Evolutionary conservation across 164 flowering plant species (phyloP), one percentile per base, ranked within the genome.

Genomic region (Saururus chinensis): DNA sequence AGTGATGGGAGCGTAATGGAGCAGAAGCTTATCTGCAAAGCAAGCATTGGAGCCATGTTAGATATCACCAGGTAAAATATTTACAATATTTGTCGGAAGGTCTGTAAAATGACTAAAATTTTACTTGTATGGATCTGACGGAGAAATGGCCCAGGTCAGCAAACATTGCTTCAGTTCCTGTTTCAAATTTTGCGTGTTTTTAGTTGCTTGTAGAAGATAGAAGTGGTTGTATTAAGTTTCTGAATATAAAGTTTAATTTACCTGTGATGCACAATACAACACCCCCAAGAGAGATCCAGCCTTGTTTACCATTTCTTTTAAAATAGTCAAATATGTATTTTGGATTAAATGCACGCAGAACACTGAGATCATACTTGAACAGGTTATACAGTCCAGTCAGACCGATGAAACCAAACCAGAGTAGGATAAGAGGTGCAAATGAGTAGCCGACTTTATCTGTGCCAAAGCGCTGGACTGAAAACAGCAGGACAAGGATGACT

Each of bases 91-190:
- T 30, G 37, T 30, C 6, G 37, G 37, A 30, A 30, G 37, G 4
- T 30, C 37, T 6, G 6, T 30, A 30, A 13, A 19, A 52, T 1
- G 45, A 17, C 6, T 53, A 26, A 58, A 30, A 23, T 19, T 80
- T 64, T 70, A 89, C 85, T 72, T 86, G 97, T 19, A 91, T 67
- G 13, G 98, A 73, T 49, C 64, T 76, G 17, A 88, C 79, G 21
- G 66, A 76, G 74, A 91, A 91, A 66, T 91, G 96, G 21, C 92
- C 92, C 9, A 91, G 74, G 74, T 91, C 96, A 51, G 96, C 98
- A 75, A 91, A 91, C 88, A 91, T 79, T 19, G 96, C 98, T 70
- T 91, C 98, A 1, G 98, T 80, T 5, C 97, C 97, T 87, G 79
- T 66, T 19, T 23, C 16, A 23, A 53, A 64, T 4, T 22, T 23